Percentiles rank a stretch among this genome's conserved stretches.
These are phyloP conservation scores for Fusarium denticulatum DNA, from an alignment of 2,329 filamentous ascomycete species.

Conservation along the genomic window DNA sequence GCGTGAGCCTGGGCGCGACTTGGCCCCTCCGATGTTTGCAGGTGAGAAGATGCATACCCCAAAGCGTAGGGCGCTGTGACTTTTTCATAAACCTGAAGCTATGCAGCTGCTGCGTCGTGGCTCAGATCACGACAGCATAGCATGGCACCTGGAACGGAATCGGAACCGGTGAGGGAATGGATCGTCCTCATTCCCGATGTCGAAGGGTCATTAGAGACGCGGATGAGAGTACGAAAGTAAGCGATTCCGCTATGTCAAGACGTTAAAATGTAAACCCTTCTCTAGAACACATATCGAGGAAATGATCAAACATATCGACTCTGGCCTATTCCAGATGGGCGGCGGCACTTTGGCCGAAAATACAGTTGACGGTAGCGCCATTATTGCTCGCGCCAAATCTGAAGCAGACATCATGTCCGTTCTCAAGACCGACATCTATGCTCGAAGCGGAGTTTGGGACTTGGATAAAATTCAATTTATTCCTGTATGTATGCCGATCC, in stretches of 20 bases:
- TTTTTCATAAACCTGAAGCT: not conserved
- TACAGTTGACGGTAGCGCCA: not conserved
- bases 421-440: not conserved
- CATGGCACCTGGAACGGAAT: not conserved
- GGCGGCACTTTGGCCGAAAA: not conserved
- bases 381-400: not conserved
- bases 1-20: not conserved
- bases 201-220: not conserved
- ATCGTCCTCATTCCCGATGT: not conserved
- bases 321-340: conserved; percentile 1
- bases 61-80: not conserved
- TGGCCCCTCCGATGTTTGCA: not conserved
- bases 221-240: no score
- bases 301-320: not conserved
- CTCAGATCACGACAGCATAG: not conserved
- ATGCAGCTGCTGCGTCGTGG: not conserved
- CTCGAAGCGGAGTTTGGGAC: not conserved
- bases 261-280: no score
- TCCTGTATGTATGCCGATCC: not conserved
- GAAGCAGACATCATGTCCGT: no score
- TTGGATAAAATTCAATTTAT: not conserved
- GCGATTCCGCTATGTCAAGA: no score
- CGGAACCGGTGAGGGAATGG: not conserved
- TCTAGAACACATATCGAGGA: not conserved
- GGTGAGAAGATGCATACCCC: fast-evolving